These are phyloP conservation scores for Mycosphaerella sp. DNA, from an alignment of 2,329 filamentous ascomycete genomes.

Conservation along the genomic window DNA sequence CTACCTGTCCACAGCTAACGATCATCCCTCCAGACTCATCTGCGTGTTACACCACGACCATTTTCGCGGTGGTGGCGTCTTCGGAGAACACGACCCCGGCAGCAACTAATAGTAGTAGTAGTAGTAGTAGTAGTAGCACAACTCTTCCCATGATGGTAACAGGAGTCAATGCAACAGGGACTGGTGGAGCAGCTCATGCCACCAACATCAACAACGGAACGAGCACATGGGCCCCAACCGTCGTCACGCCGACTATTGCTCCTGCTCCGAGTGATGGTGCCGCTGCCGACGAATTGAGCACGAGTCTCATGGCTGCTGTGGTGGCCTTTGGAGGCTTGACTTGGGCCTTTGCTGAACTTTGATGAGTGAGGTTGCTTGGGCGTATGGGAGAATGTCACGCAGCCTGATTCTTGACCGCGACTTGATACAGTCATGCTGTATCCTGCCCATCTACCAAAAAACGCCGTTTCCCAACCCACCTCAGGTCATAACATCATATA, in stretches of 20 bases:
- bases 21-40: not conserved
- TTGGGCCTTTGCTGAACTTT: conserved; percentile 18
- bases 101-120: not conserved
- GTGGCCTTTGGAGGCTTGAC: conserved; percentile 18
- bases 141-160: not conserved
- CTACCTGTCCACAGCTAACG: not conserved
- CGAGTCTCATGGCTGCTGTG: conserved; percentile 13
- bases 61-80: not conserved
- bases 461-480: not conserved
- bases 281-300: not conserved
- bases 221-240: not conserved
- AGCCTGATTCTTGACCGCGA: not conserved
- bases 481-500: conserved; percentile 1
- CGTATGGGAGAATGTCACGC: not conserved
- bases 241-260: conserved; percentile 1
- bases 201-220: not conserved
- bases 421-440: not conserved
- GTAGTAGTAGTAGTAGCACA: not conserved
- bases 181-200: not conserved
- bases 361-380: not conserved
- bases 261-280: conserved; percentile 5
- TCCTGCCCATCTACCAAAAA: not conserved
- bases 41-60: not conserved
- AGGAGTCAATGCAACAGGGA: not conserved
- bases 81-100: too few relatives aligned